phyloP scores from a whole-genome alignment of 345 rosid species.

The Camelina hispida region DNA sequence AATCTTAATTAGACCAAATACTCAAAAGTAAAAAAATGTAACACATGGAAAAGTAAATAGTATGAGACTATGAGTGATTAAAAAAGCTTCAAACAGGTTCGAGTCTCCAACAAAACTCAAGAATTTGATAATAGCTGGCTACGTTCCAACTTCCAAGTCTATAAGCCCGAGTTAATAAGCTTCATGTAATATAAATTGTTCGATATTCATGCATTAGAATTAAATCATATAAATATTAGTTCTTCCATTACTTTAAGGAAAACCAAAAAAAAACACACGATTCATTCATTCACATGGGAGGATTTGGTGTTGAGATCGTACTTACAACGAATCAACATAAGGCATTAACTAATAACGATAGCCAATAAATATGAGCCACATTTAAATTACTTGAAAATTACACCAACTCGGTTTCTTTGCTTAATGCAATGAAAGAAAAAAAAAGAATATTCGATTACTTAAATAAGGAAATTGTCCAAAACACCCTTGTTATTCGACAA shows the following conservation, averaged over 20 bases:
- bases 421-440: conserved; percentile 26
- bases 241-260: background rate
- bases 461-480: conserved; percentile 1
- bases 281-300: conserved; percentile 8
- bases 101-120: too few relatives aligned
- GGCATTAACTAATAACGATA: background rate
- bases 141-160: too few relatives aligned
- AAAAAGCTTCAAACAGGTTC: too few relatives aligned
- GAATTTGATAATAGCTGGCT: too few relatives aligned
- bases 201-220: background rate
- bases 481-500: conserved; percentile 7
- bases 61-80: too few relatives aligned
- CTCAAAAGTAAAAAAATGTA: too few relatives aligned
- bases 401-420: conserved; percentile 16
- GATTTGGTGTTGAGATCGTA: background rate
- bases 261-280: background rate
- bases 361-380: background rate
- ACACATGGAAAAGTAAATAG: too few relatives aligned
- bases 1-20: too few relatives aligned
- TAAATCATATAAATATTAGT: background rate
- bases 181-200: too few relatives aligned
- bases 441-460: background rate
- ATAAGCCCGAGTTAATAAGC: too few relatives aligned
- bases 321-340: conserved; percentile 1
- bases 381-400: conserved; percentile 4